Evolutionary conservation across 2,329 filamentous ascomycete genomes (phyloP).

Genomic region (Sporothrix globosa): DNA sequence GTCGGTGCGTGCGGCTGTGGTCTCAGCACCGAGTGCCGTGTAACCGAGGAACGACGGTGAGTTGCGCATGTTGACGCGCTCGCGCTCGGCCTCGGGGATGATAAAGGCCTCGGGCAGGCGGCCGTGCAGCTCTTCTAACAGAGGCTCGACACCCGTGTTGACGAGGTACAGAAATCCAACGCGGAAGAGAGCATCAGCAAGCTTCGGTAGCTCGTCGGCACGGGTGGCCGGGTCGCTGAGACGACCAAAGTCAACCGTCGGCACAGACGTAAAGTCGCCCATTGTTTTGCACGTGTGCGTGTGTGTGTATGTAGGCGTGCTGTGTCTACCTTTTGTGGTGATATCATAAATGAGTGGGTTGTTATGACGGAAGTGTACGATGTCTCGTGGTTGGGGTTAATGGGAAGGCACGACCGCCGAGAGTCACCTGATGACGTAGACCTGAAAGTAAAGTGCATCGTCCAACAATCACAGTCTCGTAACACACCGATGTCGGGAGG

Average conservation of each 20-base stretch:
- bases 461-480: not conserved
- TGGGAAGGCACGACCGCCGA: not conserved
- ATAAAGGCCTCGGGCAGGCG: conserved; percentile 51
- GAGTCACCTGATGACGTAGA: conserved; percentile 22
- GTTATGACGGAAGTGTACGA: not conserved
- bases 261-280: conserved; percentile 32
- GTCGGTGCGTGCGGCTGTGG: conserved; percentile 57
- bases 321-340: not conserved
- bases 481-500: not conserved
- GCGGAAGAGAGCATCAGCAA: conserved; percentile 53
- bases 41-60: conserved; percentile 66
- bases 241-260: conserved; percentile 32
- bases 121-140: conserved; percentile 46
- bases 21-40: conserved; percentile 58
- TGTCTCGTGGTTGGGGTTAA: not conserved
- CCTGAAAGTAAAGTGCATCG: not conserved
- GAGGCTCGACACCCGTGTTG: conserved; percentile 52
- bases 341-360: not conserved
- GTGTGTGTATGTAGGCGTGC: not conserved
- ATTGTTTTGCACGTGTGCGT: not conserved
- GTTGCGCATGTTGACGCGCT: conserved; percentile 50
- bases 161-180: conserved; percentile 59
- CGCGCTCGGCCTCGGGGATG: conserved; percentile 47
- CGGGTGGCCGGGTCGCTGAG: conserved; percentile 24
- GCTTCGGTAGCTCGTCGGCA: conserved; percentile 35